Base-by-base conservation (phyloP, 257 asterid species). In the Nicotiana noctiflora region DNA sequence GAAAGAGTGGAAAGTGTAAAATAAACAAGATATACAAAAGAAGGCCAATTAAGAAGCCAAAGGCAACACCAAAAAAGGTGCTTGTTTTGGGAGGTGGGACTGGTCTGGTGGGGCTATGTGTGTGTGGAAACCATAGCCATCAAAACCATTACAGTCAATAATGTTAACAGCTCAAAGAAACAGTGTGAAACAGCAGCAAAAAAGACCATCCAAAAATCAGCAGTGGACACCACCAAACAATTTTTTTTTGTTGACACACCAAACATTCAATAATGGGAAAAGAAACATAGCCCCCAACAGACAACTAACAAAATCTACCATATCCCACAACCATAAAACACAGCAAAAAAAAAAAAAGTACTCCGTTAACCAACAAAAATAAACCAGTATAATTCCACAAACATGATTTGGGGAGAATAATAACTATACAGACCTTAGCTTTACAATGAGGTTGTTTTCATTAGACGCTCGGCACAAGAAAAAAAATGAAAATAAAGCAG, bases 31-130 rank as follows among this genome's bases (percentile, higher is more conserved):
- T 79, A 46, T 79, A 60, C 18, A 75, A 62, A 25, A 62, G 74
- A 62, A 62, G 75, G 82, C 25, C 27, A 79, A 62, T 37, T 66
- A 79, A 79, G 76, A 79, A 79, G 74, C 76, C 82, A 62, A 79
- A 34, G 12, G 11, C 40, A 46, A 4, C 60, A 52, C 60, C 57
- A 18, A 13, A 78, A 79, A 52, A 79, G 82, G 76, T 59, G 8
- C 12, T 46, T 72, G 77, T 77, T 40, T 57, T 77, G 23, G 52
- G 40, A 1, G 82, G 62, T 21, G 40, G 63, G 81, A 1, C 29
- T 60, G 64, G 17, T 70, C 4, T 79, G 52, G 76, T 63, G 76
- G 82, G 82, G 63, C 64, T 62, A 44, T 65, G 21, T 63, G 4
- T 62, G 15, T 17, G 40, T 15, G 44, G 14, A 77, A 72, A 44